phyloP scores from a whole-genome alignment of 2,329 filamentous ascomycete species.

The Colletotrichum endophyticum region DNA sequence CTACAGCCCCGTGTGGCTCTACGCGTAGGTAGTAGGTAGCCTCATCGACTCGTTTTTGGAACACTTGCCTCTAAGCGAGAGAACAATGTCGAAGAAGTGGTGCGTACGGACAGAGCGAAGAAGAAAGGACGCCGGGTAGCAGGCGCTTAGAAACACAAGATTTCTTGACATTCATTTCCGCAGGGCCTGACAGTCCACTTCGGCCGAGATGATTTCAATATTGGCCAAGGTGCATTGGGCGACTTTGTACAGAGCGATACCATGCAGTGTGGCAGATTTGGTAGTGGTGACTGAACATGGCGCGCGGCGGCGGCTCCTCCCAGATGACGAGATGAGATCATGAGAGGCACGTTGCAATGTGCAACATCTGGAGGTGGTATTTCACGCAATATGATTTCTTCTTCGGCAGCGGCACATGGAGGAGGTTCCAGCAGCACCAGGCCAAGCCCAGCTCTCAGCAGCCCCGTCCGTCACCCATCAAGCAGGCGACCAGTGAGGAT shows the following conservation, averaged over 20 bases:
- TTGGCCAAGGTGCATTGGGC: neutral
- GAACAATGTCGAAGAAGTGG: neutral
- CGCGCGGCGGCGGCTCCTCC: neutral
- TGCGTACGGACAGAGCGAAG: neutral
- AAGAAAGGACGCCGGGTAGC: neutral
- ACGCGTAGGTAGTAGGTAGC: neutral
- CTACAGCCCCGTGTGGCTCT: neutral
- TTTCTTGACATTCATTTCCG: neutral
- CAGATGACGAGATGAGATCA: neutral
- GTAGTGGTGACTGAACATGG: neutral
- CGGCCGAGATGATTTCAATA: neutral
- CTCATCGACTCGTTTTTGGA: neutral
- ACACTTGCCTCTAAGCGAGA: neutral
- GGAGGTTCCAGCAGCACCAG: neutral
- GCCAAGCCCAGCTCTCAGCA: neutral
- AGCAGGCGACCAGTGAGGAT: neutral
- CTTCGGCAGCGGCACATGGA: neutral
- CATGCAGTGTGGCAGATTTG: neutral
- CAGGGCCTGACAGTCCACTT: neutral
- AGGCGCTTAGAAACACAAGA: neutral
- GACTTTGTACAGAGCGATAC: neutral
- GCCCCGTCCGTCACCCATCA: neutral
- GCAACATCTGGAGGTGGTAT: neutral
- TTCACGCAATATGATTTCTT: neutral
- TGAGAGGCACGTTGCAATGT: neutral